Conservation (phyloP, 176 grass and related monocot genomes). For the Musa troglodytarum region DNA sequence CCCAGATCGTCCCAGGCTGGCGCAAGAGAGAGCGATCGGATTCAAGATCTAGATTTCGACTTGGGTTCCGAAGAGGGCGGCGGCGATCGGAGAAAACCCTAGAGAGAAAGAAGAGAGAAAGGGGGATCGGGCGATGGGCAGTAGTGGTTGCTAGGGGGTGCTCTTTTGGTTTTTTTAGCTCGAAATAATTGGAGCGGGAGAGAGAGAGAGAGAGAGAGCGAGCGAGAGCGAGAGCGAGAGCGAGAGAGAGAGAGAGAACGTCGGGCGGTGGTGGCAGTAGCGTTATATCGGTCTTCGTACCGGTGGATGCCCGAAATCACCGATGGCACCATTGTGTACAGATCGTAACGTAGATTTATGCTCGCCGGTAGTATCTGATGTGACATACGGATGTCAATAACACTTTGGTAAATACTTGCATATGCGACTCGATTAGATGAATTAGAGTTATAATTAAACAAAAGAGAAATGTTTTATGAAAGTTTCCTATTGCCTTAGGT, state of each 20-base stretch:
- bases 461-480: too few species aligned
- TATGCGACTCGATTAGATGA: too few species aligned
- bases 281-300: not conserved
- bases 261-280: conserved; percentile 13
- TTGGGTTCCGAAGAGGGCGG: not conserved
- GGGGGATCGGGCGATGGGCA: not conserved
- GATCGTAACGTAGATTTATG: too few species aligned
- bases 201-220: conserved; percentile 2
- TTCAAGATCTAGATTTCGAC: not conserved
- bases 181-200: not conserved
- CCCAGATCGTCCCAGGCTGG: not conserved
- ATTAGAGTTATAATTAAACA: too few species aligned
- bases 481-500: too few species aligned
- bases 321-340: too few species aligned
- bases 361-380: too few species aligned
- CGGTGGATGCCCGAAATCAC: too few species aligned
- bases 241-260: conserved; percentile 23
- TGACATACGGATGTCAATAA: too few species aligned
- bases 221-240: conserved; percentile 11
- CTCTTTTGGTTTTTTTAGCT: not conserved
- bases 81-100: not conserved
- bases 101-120: not conserved
- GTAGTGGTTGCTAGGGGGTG: not conserved
- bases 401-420: too few species aligned
- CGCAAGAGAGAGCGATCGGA: not conserved